Evolutionary conservation across 768 basidiomycete species (phyloP).

Genomic region (Suillus occidentalis): DNA sequence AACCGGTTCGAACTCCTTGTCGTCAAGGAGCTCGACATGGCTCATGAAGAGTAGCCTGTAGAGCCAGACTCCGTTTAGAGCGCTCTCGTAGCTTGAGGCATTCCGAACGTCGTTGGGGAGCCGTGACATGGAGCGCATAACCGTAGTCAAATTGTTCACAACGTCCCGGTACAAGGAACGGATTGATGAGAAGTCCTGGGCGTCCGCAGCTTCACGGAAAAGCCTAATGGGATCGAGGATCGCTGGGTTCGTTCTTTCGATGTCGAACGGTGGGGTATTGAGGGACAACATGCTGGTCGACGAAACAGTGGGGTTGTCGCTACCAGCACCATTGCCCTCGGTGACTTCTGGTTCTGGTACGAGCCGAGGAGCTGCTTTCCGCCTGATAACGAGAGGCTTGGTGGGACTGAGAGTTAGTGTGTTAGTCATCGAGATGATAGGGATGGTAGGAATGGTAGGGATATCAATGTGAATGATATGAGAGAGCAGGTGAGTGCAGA

Average conservation of each 20-base stretch:
- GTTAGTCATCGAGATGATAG: neutral
- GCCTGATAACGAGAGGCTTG: neutral
- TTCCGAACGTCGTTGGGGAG: conserved; percentile 23
- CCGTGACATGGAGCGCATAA: conserved; percentile 26
- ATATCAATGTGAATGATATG: too few relatives aligned
- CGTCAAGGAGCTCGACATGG: conserved; percentile 17
- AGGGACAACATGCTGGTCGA: conserved; percentile 15
- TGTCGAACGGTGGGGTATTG: conserved; percentile 22
- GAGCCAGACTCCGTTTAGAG: conserved; percentile 21
- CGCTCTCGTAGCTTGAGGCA: conserved; percentile 22
- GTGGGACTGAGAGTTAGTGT: neutral
- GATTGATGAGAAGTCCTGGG: conserved; percentile 27
- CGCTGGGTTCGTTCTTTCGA: conserved; percentile 38
- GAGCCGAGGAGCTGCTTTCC: neutral
- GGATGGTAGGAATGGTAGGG: too few relatives aligned
- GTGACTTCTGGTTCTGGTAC: neutral
- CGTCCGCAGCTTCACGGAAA: conserved; percentile 25
- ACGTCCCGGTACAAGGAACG: conserved; percentile 29
- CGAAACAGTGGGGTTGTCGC: conserved; percentile 26
- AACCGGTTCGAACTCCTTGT: conserved; percentile 5
- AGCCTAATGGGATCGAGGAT: conserved; percentile 31
- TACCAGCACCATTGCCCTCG: conserved; percentile 23
- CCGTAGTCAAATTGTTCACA: conserved; percentile 22
- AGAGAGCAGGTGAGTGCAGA: too few relatives aligned
- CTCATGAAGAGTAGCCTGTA: conserved; percentile 24